These are phyloP conservation scores for Penicillium goetzii DNA, from an alignment of 495 filamentous ascomycete genomes.

Conservation along the genomic window DNA sequence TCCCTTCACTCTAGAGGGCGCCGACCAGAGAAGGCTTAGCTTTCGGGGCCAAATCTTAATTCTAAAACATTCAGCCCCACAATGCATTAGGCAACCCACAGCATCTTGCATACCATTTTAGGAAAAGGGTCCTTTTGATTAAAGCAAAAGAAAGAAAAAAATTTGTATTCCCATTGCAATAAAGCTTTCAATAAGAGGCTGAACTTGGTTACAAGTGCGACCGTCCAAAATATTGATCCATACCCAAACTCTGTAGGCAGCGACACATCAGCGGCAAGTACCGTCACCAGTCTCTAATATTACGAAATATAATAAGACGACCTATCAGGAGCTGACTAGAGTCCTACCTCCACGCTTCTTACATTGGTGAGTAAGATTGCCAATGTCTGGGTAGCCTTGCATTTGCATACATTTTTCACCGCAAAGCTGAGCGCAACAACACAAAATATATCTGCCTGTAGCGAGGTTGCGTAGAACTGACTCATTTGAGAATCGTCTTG, in stretches of 20 bases:
- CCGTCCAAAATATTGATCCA: background rate
- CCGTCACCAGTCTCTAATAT: background rate
- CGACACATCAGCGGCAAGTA: background rate
- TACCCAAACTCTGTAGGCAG: background rate
- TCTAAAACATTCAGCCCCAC: background rate
- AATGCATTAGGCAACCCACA: background rate
- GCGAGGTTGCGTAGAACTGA: background rate
- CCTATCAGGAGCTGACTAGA: background rate
- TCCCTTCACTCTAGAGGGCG: background rate
- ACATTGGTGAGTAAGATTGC: too few species aligned
- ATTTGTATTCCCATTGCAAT: background rate
- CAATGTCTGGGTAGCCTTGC: too few species aligned
- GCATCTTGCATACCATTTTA: conserved; percentile 16
- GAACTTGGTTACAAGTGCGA: background rate
- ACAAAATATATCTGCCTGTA: background rate
- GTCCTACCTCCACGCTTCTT: background rate
- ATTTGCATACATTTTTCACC: background rate
- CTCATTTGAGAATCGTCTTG: background rate
- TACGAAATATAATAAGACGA: background rate
- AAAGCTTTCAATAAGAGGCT: background rate
- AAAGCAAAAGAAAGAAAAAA: background rate
- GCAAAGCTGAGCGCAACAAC: background rate
- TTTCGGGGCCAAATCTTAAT: conserved; percentile 1
- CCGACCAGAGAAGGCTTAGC: background rate
- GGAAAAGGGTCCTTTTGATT: background rate